These are phyloP conservation scores for Dinochytrium kinnereticum DNA, from an alignment of 371 early-diverging fungal genomes.

Conservation along the genomic window DNA sequence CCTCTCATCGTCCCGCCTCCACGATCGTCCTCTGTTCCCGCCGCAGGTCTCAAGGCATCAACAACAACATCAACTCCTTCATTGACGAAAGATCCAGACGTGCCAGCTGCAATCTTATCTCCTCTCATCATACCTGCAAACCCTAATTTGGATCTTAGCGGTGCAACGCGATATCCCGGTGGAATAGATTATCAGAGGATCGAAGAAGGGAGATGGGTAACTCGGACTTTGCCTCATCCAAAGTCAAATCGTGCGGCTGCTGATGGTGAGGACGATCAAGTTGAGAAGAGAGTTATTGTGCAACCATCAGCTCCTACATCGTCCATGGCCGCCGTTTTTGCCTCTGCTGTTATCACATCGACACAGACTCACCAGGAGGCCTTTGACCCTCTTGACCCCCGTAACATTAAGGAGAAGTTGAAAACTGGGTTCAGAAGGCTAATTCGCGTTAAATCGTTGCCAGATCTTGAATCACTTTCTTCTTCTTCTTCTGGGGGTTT, in stretches of 20 bases:
- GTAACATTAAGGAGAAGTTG: not conserved
- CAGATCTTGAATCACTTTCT: not conserved
- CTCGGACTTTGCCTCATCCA: not conserved
- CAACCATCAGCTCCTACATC: not conserved
- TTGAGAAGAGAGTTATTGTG: too few relatives aligned
- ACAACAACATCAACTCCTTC: not conserved
- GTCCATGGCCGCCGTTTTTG: not conserved
- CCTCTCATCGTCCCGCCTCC: not conserved
- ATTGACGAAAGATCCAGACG: too few relatives aligned
- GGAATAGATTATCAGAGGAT: too few relatives aligned
- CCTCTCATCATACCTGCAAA: too few relatives aligned
- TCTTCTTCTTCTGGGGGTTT: not conserved
- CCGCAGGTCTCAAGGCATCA: not conserved
- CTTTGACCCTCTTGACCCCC: not conserved
- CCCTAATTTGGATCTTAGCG: too few relatives aligned
- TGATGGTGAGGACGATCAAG: too few relatives aligned
- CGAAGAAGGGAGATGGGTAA: not conserved
- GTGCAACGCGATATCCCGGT: too few relatives aligned
- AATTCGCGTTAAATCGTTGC: not conserved
- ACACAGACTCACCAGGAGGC: not conserved
- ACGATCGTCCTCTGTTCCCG: not conserved
- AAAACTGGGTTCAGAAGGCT: not conserved
- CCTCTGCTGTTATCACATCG: not conserved
- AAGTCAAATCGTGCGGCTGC: not conserved
- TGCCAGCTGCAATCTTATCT: too few relatives aligned